Evolutionary conservation across 495 filamentous ascomycete species (phyloP).

Genomic region (Daldinia bambusicola): DNA sequence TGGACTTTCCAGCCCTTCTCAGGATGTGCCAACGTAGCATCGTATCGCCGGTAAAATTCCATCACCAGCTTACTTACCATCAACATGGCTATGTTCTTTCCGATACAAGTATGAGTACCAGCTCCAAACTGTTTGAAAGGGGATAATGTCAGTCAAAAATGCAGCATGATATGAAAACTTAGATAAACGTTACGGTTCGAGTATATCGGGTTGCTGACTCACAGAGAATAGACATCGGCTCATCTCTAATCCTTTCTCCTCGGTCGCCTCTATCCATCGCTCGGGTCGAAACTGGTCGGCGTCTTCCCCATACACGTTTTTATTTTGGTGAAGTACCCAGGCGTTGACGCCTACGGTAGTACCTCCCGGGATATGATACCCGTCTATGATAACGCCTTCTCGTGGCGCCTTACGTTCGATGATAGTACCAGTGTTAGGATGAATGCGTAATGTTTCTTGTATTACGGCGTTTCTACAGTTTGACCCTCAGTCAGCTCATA

Average conservation of each 20-base stretch:
- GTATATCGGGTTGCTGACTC: slow-evolving; percentile 11
- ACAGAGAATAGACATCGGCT: slow-evolving; percentile 9
- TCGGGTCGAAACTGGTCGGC: slow-evolving; percentile 65
- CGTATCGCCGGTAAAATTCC: neutral
- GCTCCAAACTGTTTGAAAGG: neutral
- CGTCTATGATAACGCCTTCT: slow-evolving; percentile 63
- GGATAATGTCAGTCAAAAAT: neutral
- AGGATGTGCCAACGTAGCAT: neutral
- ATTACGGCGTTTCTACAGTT: slow-evolving; percentile 72
- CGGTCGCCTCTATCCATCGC: slow-evolving; percentile 61
- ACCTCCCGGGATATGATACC: slow-evolving; percentile 63
- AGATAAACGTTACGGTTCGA: neutral
- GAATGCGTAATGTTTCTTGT: slow-evolving; percentile 70
- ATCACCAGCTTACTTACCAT: neutral
- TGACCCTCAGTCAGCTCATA: slow-evolving; percentile 43
- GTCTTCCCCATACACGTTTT: slow-evolving; percentile 57
- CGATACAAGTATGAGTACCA: neutral
- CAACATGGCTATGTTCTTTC: neutral
- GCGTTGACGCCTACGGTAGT: neutral
- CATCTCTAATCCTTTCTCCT: slow-evolving; percentile 16
- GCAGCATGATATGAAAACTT: neutral
- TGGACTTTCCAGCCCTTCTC: neutral
- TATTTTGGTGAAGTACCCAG: neutral
- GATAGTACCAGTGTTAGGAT: slow-evolving; percentile 65
- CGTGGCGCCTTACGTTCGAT: slow-evolving; percentile 68